A percentile compares a stretch with the other conserved stretches of the same genome.
Conservation (phyloP, 345 rosid species). For the Psidium friedrichsthalianum region DNA sequence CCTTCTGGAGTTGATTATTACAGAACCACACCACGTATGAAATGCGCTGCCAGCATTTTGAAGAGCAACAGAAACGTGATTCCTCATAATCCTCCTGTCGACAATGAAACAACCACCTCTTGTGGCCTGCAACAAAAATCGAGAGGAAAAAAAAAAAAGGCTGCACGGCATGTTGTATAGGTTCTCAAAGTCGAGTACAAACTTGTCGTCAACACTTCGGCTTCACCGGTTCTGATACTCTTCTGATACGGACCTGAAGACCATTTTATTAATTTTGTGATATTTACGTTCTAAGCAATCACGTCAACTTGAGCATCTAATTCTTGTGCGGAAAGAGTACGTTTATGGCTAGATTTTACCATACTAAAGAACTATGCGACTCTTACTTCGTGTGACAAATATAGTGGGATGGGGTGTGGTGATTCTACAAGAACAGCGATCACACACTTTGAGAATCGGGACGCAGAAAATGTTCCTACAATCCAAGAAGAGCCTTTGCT, state of each 20-base stretch:
- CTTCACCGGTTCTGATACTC: no score
- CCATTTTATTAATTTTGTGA: no score
- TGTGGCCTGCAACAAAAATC: conserved; percentile 36
- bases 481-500: not conserved
- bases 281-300: no score
- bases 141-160: not conserved
- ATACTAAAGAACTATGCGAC: no score
- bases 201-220: not conserved
- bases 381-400: no score
- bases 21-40: conserved; percentile 77
- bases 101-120: conserved; percentile 69
- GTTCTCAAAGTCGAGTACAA: not conserved
- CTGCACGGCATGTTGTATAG: not conserved
- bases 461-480: not conserved
- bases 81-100: conserved; percentile 89
- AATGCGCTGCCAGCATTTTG: conserved; percentile 73
- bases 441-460: not conserved
- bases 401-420: not conserved
- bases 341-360: no score
- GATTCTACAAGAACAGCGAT: not conserved
- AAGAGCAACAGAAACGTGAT: conserved; percentile 42
- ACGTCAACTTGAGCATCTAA: no score
- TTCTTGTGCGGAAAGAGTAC: no score
- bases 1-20: conserved; percentile 81
- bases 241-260: no score